Base-by-base conservation (phyloP, 495 filamentous ascomycete genomes). In the Annulohypoxylon nitens region DNA sequence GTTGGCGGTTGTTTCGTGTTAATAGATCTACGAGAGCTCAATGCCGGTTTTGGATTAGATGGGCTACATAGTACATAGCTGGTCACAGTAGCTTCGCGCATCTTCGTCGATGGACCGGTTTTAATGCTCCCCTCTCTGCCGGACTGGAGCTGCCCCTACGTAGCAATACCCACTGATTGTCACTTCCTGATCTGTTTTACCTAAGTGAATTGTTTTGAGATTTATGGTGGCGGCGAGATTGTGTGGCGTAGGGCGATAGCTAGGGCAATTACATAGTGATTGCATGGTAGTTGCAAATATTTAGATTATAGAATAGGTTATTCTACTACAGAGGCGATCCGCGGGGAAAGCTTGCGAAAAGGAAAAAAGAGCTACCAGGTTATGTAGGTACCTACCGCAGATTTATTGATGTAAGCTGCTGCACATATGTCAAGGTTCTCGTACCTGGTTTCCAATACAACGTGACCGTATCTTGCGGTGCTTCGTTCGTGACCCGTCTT, bases 301-400 rank as follows among this genome's bases (percentile, higher is more conserved):
- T 57, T 33, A 37, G 30, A 53, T 66, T 14, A 26, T 6, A 25
- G 20, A 12, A 18, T 58, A 26, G 16, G n/a, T 53, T 68, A 73
- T 73, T 58, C 60, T 55, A 57, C 53, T 73, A 65, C 48, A 37
- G 65, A 64, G 61, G 39, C 41, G 60, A 65, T 69, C 45, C 69
- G 64, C 60, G 70, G 70, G 70, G 70, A 59, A 57, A 69, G 64
- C 70, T 73, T 54, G 57, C 48, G 57, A 54, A 47, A 23, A 23
- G 20, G 20, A 23, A 23, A 23, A 23, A 23, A 23, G 20, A 23
- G 20, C 20, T 23, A 23, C 20, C 20, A 23, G 20, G 20, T 23
- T 23, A 23, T 23, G 0, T n/a, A n/a, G n/a, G 20, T 23, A 23
- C 20, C 20, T 23, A 23, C 20, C 20, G 20, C 20, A 23, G 20